Evolutionary conservation across 129 eudicot genomes (phyloP), one percentile per base, ranked within the genome.

Genomic region (Rutidosis leptorrhynchoides): DNA sequence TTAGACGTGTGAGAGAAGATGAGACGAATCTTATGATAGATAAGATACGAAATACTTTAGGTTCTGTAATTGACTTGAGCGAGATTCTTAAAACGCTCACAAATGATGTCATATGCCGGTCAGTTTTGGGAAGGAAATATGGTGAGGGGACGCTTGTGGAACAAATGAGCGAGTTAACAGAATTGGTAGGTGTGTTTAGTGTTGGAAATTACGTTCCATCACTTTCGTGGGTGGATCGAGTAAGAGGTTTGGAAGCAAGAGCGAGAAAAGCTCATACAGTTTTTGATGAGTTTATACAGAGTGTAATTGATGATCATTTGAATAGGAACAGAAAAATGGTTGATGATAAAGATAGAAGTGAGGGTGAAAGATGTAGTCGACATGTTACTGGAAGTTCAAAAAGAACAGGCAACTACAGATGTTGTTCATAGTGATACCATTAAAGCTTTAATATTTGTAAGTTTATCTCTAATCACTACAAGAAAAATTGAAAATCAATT

Each of bases 131-230:
- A 48, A 65, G 63, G 30, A 79, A 63, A 40, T 62, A 54, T 2
- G 15, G 22, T 22, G 69, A 74, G 37, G 49, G 8, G 5, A 35
- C 30, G 32, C 26, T 79, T 24, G 65, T 20, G 53, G 35, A 28
- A 24, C 25, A 60, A 45, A 12, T 72, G 61, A 32, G 12, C 43
- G 52, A 56, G 35, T 67, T 67, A 24, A 12, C 16, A 6, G 64
- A 72, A 27, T 5, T 67, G 14, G 19, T 78, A 19, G 75, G 78
- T 1, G 42, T 43, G 7, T 72, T 72, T 67, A 12, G 43, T 40
- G 57, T 73, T 19, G 75, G 74, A 26, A 77, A 72, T 72, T 78
- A 29, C 35, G 26, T 78, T 14, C 82, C 82, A 17, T 72, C 78
- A 74, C 45, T 78, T 25, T 42, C 46, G 6, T 78, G 75, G 76